phyloP scores from a whole-genome alignment of 2,329 filamentous ascomycete species.

The Talaromyces sp. region DNA sequence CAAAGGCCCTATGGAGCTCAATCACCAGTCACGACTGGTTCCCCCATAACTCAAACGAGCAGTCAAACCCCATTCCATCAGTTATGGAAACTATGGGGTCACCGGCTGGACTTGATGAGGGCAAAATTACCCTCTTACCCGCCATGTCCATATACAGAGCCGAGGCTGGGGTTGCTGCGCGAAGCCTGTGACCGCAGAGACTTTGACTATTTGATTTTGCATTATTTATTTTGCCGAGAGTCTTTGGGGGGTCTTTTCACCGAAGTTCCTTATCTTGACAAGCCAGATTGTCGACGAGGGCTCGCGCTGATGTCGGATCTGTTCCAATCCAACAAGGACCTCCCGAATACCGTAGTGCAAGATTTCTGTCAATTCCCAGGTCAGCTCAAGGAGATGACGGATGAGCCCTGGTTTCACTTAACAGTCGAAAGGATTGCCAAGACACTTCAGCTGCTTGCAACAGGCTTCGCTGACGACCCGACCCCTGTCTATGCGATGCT shows the following conservation, averaged over 20 bases:
- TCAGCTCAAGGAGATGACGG: conserved; percentile 15
- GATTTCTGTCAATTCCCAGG: conserved; percentile 47
- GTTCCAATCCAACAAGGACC: conserved; percentile 47
- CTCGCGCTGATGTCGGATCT: conserved; percentile 39
- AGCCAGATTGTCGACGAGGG: conserved; percentile 33
- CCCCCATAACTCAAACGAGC: background rate
- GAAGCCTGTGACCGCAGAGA: conserved; percentile 62
- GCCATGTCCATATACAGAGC: conserved; percentile 27
- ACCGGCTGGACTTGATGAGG: background rate
- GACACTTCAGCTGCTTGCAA: conserved; percentile 50
- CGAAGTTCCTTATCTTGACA: conserved; percentile 42
- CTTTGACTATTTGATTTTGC: conserved; percentile 65
- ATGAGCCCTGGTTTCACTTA: conserved; percentile 37
- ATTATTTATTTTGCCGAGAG: conserved; percentile 67
- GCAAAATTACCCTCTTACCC: background rate
- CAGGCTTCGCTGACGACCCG: conserved; percentile 44
- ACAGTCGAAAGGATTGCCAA: conserved; percentile 26
- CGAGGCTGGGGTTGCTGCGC: conserved; percentile 57
- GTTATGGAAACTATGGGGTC: conserved; percentile 17
- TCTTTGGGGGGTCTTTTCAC: conserved; percentile 37
- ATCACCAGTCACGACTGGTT: background rate
- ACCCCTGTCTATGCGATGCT: background rate
- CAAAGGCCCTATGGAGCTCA: background rate
- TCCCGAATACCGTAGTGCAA: background rate
- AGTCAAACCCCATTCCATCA: background rate